Conservation (phyloP, 2,329 filamentous ascomycete species). For the Eutypa lata region DNA sequence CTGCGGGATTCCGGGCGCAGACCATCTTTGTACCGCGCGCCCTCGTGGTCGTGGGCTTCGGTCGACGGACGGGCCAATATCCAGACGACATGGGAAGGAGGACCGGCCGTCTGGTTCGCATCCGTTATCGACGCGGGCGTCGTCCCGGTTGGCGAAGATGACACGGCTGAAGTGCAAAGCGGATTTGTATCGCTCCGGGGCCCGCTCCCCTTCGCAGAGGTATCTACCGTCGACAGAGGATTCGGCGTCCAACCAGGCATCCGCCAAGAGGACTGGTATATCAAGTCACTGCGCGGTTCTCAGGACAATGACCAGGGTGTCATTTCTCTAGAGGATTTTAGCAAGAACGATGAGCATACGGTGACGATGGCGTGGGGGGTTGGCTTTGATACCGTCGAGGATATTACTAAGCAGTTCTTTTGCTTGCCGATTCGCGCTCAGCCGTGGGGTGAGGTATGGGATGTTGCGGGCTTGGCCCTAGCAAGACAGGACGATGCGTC, state of each 20-base stretch:
- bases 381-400: background rate
- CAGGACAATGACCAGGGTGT: background rate
- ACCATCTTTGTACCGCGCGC: background rate
- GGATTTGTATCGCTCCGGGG: too few relatives aligned
- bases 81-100: background rate
- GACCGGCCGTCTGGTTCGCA: background rate
- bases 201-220: too few relatives aligned
- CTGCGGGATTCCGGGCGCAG: background rate
- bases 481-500: background rate
- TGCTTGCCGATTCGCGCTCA: background rate
- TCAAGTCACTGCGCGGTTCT: background rate
- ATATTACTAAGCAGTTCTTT: background rate
- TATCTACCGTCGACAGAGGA: too few relatives aligned
- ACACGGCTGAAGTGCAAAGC: too few relatives aligned
- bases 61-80: background rate
- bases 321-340: background rate
- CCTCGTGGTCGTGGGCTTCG: background rate
- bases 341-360: background rate
- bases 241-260: too few relatives aligned
- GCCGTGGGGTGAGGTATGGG: background rate
- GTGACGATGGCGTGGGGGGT: background rate
- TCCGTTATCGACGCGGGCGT: background rate
- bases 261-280: too few relatives aligned
- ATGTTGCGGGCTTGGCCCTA: background rate
- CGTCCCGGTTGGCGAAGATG: too few relatives aligned